Base-by-base conservation (phyloP, 1,284 basidiomycete species). In the Malassezia pachydermatis region DNA sequence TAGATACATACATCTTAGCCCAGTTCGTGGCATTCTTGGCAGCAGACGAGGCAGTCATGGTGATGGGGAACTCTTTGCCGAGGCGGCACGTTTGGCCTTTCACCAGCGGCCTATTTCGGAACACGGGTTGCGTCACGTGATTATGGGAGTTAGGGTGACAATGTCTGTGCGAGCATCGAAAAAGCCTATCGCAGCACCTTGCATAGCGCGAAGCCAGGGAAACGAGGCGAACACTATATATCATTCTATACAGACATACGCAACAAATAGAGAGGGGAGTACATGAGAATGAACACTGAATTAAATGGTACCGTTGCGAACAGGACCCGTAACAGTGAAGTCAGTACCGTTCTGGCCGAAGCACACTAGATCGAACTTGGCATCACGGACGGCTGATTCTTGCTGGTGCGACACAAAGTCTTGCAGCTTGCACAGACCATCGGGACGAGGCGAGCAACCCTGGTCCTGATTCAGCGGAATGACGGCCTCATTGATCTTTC, bases 401-500 rank as follows among this genome's bases (percentile, higher is more conserved):
- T 24, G 14, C 51, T 66, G 65, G 48, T 60, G 62, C 1, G 72
- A 74, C 25, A 88, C 78, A 68, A 94, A 92, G 5, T 79, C 80
- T 29, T 79, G 75, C 6, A 90, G 75, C 0, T 84, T 76, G 61
- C 89, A 95, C 70, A 90, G 78, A 14, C 88, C 88, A 53, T 89
- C 80, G 34, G 78, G 75, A 61, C 82, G 73, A 9, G 73, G 55
- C 13, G 61, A 76, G 59, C 79, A 72, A 1, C 79, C 80, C 11
- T 82, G 79, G 60, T 86, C 89, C 28, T 82, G 79, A 2, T 81
- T 82, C 35, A 92, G 76, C 0, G 89, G 63, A 2, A 70, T 36
- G 14, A 68, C 51, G 0, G 67, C 67, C 33, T 70, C 88, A 73
- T 92, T 92, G 71, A 88, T 79, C 64, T 85, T 79, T 45, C 84